Base-by-base conservation (phyloP, 768 basidiomycete species). In the Mycena vulgaris region DNA sequence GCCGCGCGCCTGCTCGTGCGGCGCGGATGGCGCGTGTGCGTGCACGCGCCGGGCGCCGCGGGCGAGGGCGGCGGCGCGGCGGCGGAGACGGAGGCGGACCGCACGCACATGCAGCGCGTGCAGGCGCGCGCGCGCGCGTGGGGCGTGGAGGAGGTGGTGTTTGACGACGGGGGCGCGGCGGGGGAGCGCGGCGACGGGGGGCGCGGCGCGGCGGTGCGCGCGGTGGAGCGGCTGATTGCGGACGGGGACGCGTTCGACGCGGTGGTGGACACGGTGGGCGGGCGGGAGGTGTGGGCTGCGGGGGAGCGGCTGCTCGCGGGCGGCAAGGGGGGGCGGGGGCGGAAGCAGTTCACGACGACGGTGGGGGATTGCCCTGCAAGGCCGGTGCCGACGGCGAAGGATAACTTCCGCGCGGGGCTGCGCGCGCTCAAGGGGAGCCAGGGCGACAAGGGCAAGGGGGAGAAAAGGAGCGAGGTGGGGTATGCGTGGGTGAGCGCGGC, bases 401-500 rank as follows among this genome's bases (percentile, higher is more conserved):
- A 94, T 70, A 89, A 92, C 77, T 90, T 95, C 79, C 88, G 88
- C 25, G 90, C 92, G 21, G 92, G 93, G 19, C 80, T 95, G 75
- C 86, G 93, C 27, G 88, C 92, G 9, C 79, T 94, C 66, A 83
- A 82, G 66, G 75, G 61, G 55, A 66, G 68, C 40, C 30, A 49
- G 30, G 61, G 61, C 47, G 53, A 35, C 66, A 63, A 31, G 68
- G 57, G 39, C 28, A 40, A 14, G 35, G 23, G n/a, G 14, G 19
- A 23, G 56, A 61, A 62, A 16, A 35, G 14, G 2, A 57, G 45
- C 27, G 30, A 84, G 66, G 89, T 94, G 31, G 90, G 89, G 53
- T 95, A 95, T 78, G 89, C 91, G 23, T 96, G 94, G 94, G 89
- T 95, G n/a, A 91, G 89, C 76, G 82, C 90, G 42, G 89, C 89